A percentile compares a stretch with the other conserved stretches of the same genome.
Conservation (phyloP, 495 filamentous ascomycete species). For the Penicillium antarcticum region DNA sequence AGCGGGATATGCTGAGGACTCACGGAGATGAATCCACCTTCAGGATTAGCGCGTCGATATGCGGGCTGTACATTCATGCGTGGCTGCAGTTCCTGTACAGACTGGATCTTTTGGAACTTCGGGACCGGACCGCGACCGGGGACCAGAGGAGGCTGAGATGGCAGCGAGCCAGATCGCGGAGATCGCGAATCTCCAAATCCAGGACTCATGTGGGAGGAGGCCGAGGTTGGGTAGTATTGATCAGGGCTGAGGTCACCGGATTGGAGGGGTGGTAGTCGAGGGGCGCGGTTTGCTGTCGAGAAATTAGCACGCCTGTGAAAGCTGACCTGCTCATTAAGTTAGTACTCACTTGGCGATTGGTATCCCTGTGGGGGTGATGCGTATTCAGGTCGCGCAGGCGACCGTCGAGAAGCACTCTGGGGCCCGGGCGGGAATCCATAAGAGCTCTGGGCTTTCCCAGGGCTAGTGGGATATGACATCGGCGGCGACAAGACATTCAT, state of each 20-base stretch:
- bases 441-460: constrained; percentile 52
- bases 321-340: background rate
- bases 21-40: constrained; percentile 98
- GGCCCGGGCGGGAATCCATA: constrained; percentile 42
- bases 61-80: constrained; percentile 83
- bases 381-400: constrained; percentile 56
- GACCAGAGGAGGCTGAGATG: constrained; percentile 39
- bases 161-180: constrained; percentile 51
- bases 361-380: constrained; percentile 61
- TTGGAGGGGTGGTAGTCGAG: constrained; percentile 67
- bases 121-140: constrained; percentile 73
- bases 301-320: background rate
- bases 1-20: constrained; percentile 30
- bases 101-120: constrained; percentile 75
- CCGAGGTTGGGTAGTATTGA: constrained; percentile 67
- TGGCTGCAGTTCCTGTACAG: constrained; percentile 71
- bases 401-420: constrained; percentile 47
- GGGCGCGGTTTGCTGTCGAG: constrained; percentile 35
- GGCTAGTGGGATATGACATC: constrained; percentile 53
- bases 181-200: constrained; percentile 75
- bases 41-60: constrained; percentile 90
- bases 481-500: constrained; percentile 78
- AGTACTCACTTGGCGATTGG: constrained; percentile 56
- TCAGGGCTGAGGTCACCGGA: constrained; percentile 57
- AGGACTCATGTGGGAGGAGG: constrained; percentile 64